These are phyloP conservation scores for Eleusine coracana DNA, from an alignment of 176 grass and related monocot genomes.

Conservation along the genomic window DNA sequence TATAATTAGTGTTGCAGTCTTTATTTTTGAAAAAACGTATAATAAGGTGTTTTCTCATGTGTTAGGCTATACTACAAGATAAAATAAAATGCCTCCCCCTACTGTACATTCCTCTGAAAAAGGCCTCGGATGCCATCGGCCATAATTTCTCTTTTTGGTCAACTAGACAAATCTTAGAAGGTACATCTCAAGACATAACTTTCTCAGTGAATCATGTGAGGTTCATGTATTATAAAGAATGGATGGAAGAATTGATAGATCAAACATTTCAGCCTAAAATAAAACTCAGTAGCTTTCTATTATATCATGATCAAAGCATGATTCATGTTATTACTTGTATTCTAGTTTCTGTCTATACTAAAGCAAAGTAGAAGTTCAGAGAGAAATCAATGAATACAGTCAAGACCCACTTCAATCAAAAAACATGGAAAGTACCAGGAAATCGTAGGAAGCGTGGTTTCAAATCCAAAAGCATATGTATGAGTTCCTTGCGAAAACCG, in stretches of 20 bases:
- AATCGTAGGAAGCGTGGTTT: no score
- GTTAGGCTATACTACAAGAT: not conserved
- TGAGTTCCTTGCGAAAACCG: no score
- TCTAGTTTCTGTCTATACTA: slow-evolving; percentile 11
- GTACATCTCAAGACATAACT: slow-evolving; percentile 3
- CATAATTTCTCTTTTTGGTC: not conserved
- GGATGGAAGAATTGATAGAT: not conserved
- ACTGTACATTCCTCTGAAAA: no score
- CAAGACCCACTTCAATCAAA: slow-evolving; percentile 9
- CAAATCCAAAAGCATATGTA: no score
- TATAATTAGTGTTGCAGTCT: not conserved
- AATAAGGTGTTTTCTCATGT: not conserved
- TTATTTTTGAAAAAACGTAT: not conserved
- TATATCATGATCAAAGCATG: not conserved
- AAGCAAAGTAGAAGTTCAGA: not conserved
- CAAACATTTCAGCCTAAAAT: not conserved
- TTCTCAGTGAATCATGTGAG: not conserved
- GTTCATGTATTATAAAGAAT: not conserved
- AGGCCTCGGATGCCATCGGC: no score
- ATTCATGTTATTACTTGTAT: slow-evolving; percentile 9
- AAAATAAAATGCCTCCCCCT: not conserved
- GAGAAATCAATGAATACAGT: not conserved
- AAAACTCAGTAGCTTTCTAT: not conserved
- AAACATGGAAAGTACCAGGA: slow-evolving; percentile 10
- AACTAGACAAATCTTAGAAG: not conserved